phyloP scores from a whole-genome alignment of 129 eudicot genomes.

The Helichrysum umbraculigerum region DNA sequence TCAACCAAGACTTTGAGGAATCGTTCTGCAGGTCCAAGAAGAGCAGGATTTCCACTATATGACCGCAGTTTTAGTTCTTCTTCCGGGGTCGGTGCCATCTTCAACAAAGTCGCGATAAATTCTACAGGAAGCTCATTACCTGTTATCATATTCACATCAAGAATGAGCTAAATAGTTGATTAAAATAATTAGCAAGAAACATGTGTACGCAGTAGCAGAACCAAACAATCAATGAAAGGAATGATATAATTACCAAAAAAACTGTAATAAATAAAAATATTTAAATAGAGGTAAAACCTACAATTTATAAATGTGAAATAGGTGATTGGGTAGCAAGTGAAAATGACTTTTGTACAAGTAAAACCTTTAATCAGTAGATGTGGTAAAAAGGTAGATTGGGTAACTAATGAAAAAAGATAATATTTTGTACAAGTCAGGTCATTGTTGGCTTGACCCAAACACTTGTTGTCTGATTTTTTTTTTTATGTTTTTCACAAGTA shows the following conservation, averaged over 20 bases:
- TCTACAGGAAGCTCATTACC: constrained; percentile 87
- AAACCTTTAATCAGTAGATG: no score
- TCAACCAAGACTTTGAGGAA: constrained; percentile 42
- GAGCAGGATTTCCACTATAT: constrained; percentile 56
- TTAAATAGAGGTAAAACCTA: no score
- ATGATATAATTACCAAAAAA: neutral
- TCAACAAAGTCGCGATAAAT: constrained; percentile 65
- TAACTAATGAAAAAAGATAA: no score
- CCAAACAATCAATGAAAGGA: neutral
- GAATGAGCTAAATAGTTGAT: neutral
- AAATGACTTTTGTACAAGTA: no score
- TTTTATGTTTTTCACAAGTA: no score
- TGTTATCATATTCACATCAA: constrained; percentile 28
- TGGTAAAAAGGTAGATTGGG: no score
- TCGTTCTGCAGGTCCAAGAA: constrained; percentile 40
- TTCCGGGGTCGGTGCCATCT: constrained; percentile 86
- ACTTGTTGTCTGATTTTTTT: no score
- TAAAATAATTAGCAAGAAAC: neutral
- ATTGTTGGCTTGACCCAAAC: no score
- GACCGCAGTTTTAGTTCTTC: constrained; percentile 78
- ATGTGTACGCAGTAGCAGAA: neutral
- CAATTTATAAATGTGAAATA: no score
- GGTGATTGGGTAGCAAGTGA: no score
- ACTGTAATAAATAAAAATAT: no score
- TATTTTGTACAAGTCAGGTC: no score